Evolutionary conservation across 768 basidiomycete species (phyloP), one percentile per base, ranked within the genome.

Genomic region (Psilocybe cyanescens): DNA sequence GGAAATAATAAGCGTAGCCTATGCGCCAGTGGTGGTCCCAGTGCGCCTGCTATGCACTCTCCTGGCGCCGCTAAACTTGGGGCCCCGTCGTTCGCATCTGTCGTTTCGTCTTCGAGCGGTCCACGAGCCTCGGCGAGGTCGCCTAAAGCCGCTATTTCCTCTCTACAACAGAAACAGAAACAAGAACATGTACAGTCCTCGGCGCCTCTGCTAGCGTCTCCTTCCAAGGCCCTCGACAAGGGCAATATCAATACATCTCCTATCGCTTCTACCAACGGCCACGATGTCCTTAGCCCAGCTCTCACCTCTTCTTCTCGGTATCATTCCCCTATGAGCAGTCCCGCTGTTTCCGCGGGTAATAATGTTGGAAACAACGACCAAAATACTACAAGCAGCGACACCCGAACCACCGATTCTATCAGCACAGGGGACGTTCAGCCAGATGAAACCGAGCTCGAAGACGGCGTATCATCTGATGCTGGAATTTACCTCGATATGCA

Each of bases 401-500:
- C 33, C 46, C 56, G 31, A 28, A 11, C 29, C 3, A 33, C 45
- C 47, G 46, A 57, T 24, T 17, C 46, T 33, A 47, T 17, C 56
- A 30, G 9, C n/a, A 33, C 31, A 33, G 31, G 46, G 24, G 57
- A 64, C 45, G 56, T 51, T 35, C 48, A 49, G 3, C 48, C 46
- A 16, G 52, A 55, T 8, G 55, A 54, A 8, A 52, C 58, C 35
- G 66, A 65, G 16, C 60, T 49, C 39, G 66, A 69, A 52, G 68
- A 68, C 54, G 61, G 62, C 63, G 66, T 7, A 35, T 11, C 33
- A 35, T 35, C 33, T 35, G 33, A 73, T 28, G 70, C 78, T 41
- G 77, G 78, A 62, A 77, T 78, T 16, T 77, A 76, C 56, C 69
- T 78, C 47, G 70, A 71, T 53, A 68, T 70, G 49, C 71, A 74